Conservation (phyloP, 805 yeast species). For the Candida insectalens region DNA sequence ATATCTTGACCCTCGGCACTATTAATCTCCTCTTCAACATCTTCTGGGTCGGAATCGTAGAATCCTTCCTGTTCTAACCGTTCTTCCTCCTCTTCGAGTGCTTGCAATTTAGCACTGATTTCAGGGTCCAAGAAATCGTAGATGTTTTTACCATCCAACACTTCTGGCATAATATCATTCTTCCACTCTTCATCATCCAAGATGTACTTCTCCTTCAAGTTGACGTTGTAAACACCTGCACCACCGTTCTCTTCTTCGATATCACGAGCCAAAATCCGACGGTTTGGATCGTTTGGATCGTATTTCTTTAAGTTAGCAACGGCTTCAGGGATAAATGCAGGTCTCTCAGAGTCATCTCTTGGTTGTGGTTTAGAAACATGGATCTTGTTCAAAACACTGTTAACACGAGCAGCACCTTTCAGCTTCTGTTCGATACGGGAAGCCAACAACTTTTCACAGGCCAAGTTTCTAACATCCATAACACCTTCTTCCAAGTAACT, state of each 20-base stretch:
- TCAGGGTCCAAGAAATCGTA: conserved; percentile 97
- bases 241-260: conserved; percentile 95
- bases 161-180: conserved; percentile 94
- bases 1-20: conserved; percentile 58
- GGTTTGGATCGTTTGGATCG: conserved; percentile 71
- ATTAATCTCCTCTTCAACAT: conserved; percentile 35
- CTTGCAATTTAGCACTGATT: conserved; percentile 85
- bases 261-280: conserved; percentile 77
- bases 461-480: conserved; percentile 92
- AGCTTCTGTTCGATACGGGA: conserved; percentile 95
- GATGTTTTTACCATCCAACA: conserved; percentile 91
- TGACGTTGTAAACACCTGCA: conserved; percentile 94
- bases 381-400: conserved; percentile 85
- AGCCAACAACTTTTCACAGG: conserved; percentile 92
- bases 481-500: conserved; percentile 92
- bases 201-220: conserved; percentile 84
- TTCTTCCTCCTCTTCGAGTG: conserved; percentile 96
- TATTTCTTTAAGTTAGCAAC: conserved; percentile 53
- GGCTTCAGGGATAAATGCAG: conserved; percentile 75
- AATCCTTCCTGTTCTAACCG: conserved; percentile 88
- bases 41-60: conserved; percentile 76
- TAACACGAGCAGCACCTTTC: conserved; percentile 84
- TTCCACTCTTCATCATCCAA: conserved; percentile 97
- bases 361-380: conserved; percentile 87
- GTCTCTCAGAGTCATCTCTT: conserved; percentile 78